Evolutionary conservation across 306 rosid species (phyloP), one percentile per base, ranked within the genome.

Genomic region (Prunus salicina): DNA sequence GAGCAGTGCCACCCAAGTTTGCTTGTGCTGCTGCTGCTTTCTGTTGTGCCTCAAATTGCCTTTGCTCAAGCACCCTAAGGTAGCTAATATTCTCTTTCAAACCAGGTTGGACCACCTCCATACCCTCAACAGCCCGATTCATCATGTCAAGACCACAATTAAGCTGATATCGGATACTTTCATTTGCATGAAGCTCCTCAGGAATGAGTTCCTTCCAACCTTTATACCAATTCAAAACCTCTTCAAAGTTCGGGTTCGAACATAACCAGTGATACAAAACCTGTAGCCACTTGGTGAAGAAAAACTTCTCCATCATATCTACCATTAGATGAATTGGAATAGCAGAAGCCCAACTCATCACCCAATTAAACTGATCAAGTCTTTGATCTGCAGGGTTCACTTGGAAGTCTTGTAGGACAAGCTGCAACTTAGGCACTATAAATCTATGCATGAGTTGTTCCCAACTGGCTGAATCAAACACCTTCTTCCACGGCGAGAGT

Each of bases 141-240:
- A 95, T 91, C 97, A 95, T 95, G 64, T 92, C 97, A 69, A 95
- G 88, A 58, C 96, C 99, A 12, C 83, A n/a, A 41, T 85, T 89
- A 76, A 95, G 89, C 87, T 92, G 96, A 79, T 71, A 83, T 25
- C 93, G 84, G 53, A 90, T 89, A 47, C 79, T 84, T 83, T 89
- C 96, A 81, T 87, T 92, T 4, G 97, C 97, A 63, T 84, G 86
- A 78, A 95, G 93, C 88, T 90, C 97, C 66, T 80, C 80, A 5
- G 97, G 95, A 72, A 95, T 72, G 64, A 90, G 92, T 65, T 92
- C 96, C 80, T 90, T 92, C 99, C 99, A 95, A 34, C 97, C 97
- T 80, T 79, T 63, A 64, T 84, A 90, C 99, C 99, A 95, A 64
- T 86, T 92, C 25, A 87, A 82, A 67, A 95, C 92, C 92, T 95